A percentile compares a stretch with the other conserved stretches of the same genome.
These are phyloP conservation scores for Penicillium sclerotiorum DNA, from an alignment of 2,329 filamentous ascomycete species.

Conservation along the genomic window DNA sequence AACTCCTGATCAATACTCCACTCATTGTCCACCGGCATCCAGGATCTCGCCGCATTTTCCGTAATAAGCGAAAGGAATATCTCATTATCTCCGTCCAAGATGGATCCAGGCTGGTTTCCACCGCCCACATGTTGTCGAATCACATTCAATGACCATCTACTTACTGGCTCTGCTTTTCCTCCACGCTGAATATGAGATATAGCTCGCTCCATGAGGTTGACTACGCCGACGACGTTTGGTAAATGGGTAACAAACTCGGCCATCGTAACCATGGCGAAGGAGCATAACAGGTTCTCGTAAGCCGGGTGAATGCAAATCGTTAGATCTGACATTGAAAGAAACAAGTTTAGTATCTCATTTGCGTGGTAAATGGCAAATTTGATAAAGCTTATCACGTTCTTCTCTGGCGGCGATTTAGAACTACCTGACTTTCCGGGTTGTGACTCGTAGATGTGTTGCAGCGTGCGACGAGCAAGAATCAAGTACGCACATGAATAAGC, in stretches of 20 bases:
- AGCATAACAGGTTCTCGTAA: slow-evolving; percentile 17
- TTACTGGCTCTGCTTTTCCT: slow-evolving; percentile 19
- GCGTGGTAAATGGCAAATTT: slow-evolving; percentile 10
- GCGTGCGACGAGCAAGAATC: slow-evolving; percentile 14
- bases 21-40: slow-evolving; percentile 7
- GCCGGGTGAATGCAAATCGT: slow-evolving; percentile 17
- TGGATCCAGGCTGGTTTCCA: not conserved
- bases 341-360: slow-evolving; percentile 4
- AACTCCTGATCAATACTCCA: slow-evolving; percentile 17
- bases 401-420: not conserved
- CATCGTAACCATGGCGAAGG: slow-evolving; percentile 18
- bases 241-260: slow-evolving; percentile 13
- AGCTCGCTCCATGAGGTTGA: slow-evolving; percentile 11
- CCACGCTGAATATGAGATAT: slow-evolving; percentile 21
- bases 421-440: not conserved
- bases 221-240: not conserved
- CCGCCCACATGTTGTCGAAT: slow-evolving; percentile 15
- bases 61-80: not conserved
- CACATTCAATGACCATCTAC: slow-evolving; percentile 19
- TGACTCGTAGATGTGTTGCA: slow-evolving; percentile 9
- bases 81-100: not conserved
- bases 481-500: slow-evolving; percentile 18
- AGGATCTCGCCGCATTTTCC: not conserved
- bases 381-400: slow-evolving; percentile 1
- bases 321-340: slow-evolving; percentile 16